These are phyloP conservation scores for Diaporthe sp. DNA, from an alignment of 2,329 filamentous ascomycete genomes.

Conservation along the genomic window DNA sequence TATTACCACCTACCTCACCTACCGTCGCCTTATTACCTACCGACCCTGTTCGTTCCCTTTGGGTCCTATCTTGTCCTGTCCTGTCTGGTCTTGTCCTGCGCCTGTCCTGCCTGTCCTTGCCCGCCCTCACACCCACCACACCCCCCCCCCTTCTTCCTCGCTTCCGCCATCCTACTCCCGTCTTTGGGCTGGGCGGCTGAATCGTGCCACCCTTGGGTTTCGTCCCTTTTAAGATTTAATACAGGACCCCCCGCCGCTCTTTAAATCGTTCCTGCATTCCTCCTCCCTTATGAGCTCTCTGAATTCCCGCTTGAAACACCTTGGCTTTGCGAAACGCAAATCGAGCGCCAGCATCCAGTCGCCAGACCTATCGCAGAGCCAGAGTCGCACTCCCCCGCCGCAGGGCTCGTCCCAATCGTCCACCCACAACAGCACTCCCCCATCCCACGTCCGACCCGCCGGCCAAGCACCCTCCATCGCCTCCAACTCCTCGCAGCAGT, in stretches of 20 bases:
- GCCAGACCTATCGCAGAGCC: conserved; percentile 59
- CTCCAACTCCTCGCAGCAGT: conserved; percentile 61
- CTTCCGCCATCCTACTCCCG: conserved; percentile 28
- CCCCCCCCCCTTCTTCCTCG: conserved; percentile 13
- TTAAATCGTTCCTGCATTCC: conserved; percentile 52
- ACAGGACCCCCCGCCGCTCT: conserved; percentile 45
- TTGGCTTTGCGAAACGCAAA: conserved; percentile 87
- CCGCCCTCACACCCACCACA: background rate
- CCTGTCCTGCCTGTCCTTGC: conserved; percentile 30
- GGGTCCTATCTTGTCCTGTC: conserved; percentile 18
- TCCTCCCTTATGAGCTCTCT: conserved; percentile 78
- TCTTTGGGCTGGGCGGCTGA: conserved; percentile 34
- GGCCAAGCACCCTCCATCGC: conserved; percentile 60
- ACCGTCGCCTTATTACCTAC: background rate
- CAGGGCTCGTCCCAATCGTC: conserved; percentile 45
- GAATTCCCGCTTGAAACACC: conserved; percentile 83
- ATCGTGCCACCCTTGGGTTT: conserved; percentile 38
- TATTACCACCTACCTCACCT: conserved; percentile 1
- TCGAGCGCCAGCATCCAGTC: conserved; percentile 73
- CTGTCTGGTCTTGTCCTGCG: background rate
- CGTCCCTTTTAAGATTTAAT: conserved; percentile 34
- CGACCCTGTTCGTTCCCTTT: conserved; percentile 23
- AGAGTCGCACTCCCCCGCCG: conserved; percentile 55
- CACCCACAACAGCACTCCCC: conserved; percentile 41
- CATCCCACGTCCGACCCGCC: conserved; percentile 50